Evolutionary conservation across 805 yeast species (phyloP).

Genomic region (Candida tallmaniae): DNA sequence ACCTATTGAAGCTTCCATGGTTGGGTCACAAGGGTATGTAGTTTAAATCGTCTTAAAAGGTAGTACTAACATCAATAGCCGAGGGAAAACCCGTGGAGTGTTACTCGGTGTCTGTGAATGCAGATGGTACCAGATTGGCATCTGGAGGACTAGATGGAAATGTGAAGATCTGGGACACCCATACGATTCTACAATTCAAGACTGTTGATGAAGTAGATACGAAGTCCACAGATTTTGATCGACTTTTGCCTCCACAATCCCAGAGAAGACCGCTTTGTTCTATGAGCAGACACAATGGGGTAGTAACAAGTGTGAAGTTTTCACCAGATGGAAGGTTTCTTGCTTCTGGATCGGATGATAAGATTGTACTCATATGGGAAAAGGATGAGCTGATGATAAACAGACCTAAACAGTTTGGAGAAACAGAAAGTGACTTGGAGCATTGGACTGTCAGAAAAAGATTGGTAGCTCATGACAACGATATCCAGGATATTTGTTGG

Average conservation of each 20-base stretch:
- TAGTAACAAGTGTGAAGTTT: slow-evolving; percentile 89
- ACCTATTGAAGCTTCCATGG: slow-evolving; percentile 42
- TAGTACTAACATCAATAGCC: slow-evolving; percentile 41
- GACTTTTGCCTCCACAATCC: slow-evolving; percentile 18
- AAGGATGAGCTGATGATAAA: slow-evolving; percentile 64
- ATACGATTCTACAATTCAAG: slow-evolving; percentile 45
- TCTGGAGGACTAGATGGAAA: slow-evolving; percentile 93
- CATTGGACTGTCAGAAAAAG: slow-evolving; percentile 94
- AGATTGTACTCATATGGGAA: slow-evolving; percentile 89
- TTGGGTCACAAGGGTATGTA: slow-evolving; percentile 39
- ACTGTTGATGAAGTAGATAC: slow-evolving; percentile 12
- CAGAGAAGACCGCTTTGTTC: slow-evolving; percentile 63
- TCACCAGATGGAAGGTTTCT: slow-evolving; percentile 88
- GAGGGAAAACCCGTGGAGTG: slow-evolving; percentile 80
- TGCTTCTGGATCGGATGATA: slow-evolving; percentile 95
- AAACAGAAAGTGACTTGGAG: slow-evolving; percentile 64
- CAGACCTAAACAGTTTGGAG: slow-evolving; percentile 63
- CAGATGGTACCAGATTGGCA: slow-evolving; percentile 81
- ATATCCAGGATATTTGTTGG: slow-evolving; percentile 97
- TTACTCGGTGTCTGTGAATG: slow-evolving; percentile 74
- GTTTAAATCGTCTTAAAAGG: neutral
- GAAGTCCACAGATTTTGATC: slow-evolving; percentile 5
- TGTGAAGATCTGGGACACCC: slow-evolving; percentile 81
- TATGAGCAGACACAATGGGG: slow-evolving; percentile 95
- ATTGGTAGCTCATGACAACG: slow-evolving; percentile 95